These are phyloP conservation scores for Penicillium corylophilum DNA, from an alignment of 2,329 filamentous ascomycete genomes.

Conservation along the genomic window DNA sequence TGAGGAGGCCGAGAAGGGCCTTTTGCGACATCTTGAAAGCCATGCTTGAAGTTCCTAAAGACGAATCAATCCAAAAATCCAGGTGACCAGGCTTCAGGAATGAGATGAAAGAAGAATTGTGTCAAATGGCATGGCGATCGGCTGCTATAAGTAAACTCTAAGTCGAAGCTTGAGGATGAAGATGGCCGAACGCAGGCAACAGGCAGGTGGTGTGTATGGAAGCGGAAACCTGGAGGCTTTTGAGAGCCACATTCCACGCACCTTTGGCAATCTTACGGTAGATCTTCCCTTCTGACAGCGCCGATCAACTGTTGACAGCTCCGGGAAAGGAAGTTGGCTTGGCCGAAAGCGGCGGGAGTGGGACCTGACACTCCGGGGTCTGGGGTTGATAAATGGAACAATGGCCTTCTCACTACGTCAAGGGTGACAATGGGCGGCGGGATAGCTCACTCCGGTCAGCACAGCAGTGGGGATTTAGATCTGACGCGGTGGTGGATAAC, in stretches of 20 bases:
- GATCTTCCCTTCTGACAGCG: conserved; percentile 8
- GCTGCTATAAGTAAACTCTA: conserved; percentile 32
- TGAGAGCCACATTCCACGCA: conserved; percentile 7
- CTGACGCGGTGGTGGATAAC: not conserved
- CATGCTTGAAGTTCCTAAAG: conserved; percentile 22
- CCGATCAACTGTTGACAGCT: not conserved
- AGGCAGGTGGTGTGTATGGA: conserved; percentile 3
- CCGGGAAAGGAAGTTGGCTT: conserved; percentile 8
- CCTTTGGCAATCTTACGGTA: conserved; percentile 5
- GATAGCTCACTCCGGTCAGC: not conserved
- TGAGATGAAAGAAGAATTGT: conserved; percentile 18
- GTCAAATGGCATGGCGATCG: conserved; percentile 28
- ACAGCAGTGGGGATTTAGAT: not conserved
- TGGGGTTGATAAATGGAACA: conserved; percentile 17
- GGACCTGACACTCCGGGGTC: conserved; percentile 9
- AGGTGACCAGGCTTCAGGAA: conserved; percentile 25
- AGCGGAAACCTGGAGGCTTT: conserved; percentile 13
- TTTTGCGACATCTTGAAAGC: conserved; percentile 24
- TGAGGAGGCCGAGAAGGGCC: conserved; percentile 28
- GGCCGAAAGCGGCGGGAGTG: conserved; percentile 20
- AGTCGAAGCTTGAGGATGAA: conserved; percentile 9
- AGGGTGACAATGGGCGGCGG: conserved; percentile 4
- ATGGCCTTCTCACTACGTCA: conserved; percentile 7
- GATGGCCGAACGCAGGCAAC: conserved; percentile 19
- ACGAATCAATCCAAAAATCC: conserved; percentile 31